Conservation (phyloP, 306 rosid genomes). For the Rubus idaeus region DNA sequence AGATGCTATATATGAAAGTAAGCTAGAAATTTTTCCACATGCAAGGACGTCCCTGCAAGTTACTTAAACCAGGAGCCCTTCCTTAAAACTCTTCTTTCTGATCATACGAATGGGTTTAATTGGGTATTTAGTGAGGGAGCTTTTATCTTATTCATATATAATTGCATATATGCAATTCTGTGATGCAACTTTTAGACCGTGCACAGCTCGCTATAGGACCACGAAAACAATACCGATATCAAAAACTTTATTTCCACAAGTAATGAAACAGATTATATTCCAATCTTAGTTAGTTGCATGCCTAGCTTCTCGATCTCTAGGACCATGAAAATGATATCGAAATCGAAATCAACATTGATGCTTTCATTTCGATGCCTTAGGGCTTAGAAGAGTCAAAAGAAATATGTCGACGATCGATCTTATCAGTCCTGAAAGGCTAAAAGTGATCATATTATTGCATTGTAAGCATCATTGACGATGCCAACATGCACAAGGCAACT, state of each 20-base stretch:
- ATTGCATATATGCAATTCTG: too few relatives aligned
- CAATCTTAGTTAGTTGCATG: not conserved
- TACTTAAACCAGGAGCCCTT: too few relatives aligned
- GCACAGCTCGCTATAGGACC: not conserved
- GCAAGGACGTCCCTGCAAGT: not conserved
- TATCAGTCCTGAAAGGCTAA: not conserved
- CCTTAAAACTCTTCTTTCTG: too few relatives aligned
- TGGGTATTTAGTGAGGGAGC: too few relatives aligned
- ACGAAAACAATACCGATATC: not conserved
- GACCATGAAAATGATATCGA: slow-evolving; percentile 5
- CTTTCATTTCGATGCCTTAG: not conserved
- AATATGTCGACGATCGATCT: not conserved
- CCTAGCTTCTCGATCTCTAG: not conserved
- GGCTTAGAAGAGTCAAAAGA: not conserved
- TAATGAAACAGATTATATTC: not conserved
- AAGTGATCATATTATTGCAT: not conserved
- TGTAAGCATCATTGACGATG: not conserved
- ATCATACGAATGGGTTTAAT: too few relatives aligned
- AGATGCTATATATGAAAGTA: too few relatives aligned
- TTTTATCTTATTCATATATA: too few relatives aligned
- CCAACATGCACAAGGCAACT: not conserved
- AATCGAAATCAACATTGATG: not conserved
- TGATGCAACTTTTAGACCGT: not conserved
- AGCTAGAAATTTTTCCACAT: not conserved
- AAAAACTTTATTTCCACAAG: too few relatives aligned